Conservation (phyloP, 208 protist genomes). For the Acanthamoeba polyphaga region DNA sequence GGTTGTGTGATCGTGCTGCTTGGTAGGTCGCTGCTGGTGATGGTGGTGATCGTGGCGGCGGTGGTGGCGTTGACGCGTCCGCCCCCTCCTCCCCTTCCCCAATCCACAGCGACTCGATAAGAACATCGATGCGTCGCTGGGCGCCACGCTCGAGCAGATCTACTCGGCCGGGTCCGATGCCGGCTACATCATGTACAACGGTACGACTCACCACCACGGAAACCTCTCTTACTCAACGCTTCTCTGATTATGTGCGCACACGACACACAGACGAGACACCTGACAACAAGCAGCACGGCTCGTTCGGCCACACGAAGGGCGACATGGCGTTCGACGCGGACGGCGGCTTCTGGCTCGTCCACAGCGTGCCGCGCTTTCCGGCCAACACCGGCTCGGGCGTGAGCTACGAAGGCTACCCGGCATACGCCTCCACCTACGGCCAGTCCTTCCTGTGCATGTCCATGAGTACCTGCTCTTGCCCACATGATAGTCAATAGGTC, state of each 20-base stretch:
- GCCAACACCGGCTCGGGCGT: background rate
- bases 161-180: background rate
- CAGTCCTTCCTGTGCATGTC: conserved; percentile 83
- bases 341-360: conserved; percentile 84
- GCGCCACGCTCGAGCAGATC: conserved; percentile 77
- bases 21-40: background rate
- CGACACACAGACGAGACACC: background rate
- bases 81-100: too few relatives aligned
- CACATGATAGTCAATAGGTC: background rate
- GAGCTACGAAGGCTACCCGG: conserved; percentile 72
- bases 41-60: background rate
- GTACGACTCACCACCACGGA: background rate
- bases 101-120: conserved; percentile 38
- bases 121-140: conserved; percentile 32
- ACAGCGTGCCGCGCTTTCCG: conserved; percentile 78
- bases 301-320: conserved; percentile 81
- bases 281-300: background rate
- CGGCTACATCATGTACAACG: conserved; percentile 83
- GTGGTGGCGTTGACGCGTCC: background rate
- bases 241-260: background rate
- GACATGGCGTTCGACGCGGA: conserved; percentile 49
- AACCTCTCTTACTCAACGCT: background rate
- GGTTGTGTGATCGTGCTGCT: background rate
- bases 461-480: background rate
- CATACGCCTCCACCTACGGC: conserved; percentile 76